phyloP scores from a whole-genome alignment of 441 rosid genomes.

The Erodium texanum region DNA sequence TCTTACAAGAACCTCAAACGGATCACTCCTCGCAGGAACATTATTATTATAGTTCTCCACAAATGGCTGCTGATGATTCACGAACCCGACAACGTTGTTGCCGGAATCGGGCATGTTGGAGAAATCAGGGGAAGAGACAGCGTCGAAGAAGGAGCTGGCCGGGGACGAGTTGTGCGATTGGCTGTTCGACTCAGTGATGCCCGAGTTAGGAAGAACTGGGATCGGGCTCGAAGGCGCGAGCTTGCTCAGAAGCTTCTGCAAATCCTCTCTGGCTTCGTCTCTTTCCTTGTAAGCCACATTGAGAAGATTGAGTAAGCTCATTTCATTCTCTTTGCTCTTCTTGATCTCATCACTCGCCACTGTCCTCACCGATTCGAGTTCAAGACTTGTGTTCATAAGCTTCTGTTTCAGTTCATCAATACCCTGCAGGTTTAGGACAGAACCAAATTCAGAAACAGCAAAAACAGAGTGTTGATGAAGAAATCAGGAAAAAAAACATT shows the following conservation, averaged over 20 bases:
- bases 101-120: too few species aligned
- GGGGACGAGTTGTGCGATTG: background rate
- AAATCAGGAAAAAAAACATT: background rate
- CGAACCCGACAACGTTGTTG: background rate
- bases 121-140: slow-evolving; percentile 18
- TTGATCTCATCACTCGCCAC: slow-evolving; percentile 49
- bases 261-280: slow-evolving; percentile 65
- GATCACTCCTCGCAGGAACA: background rate
- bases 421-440: slow-evolving; percentile 27
- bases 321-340: slow-evolving; percentile 40
- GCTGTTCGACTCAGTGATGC: slow-evolving; percentile 5
- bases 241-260: slow-evolving; percentile 35
- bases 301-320: slow-evolving; percentile 40
- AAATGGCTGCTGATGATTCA: background rate
- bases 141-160: background rate
- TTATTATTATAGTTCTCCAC: background rate
- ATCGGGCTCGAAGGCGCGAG: too few species aligned
- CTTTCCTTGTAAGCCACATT: slow-evolving; percentile 62
- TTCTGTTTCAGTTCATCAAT: slow-evolving; percentile 56
- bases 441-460: background rate
- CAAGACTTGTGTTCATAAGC: slow-evolving; percentile 45
- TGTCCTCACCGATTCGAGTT: slow-evolving; percentile 48
- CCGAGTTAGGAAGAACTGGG: too few species aligned
- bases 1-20: slow-evolving; percentile 38
- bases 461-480: too few species aligned